Conservation (phyloP, 2,329 filamentous ascomycete species). For the Colletotrichum incanum region DNA sequence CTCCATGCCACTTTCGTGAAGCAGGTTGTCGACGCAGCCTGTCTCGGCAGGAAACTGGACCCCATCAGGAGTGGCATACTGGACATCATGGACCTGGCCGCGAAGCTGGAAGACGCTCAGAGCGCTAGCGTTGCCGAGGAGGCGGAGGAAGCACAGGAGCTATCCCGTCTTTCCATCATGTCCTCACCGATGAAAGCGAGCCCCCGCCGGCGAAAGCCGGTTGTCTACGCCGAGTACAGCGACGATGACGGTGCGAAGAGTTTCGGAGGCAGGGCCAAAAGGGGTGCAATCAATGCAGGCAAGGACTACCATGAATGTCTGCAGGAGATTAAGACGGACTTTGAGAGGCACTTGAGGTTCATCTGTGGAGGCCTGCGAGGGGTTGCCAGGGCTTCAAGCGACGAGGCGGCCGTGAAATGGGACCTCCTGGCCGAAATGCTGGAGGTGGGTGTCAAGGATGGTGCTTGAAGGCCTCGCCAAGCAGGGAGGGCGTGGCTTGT, state of each 20-base stretch:
- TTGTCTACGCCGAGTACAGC: conserved; percentile 48
- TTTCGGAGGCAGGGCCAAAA: conserved; percentile 25
- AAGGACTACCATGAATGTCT: conserved; percentile 68
- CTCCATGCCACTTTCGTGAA: conserved; percentile 77
- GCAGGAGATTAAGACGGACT: conserved; percentile 71
- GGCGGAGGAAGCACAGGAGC: conserved; percentile 56
- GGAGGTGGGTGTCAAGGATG: conserved; percentile 65
- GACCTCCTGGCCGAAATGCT: conserved; percentile 87
- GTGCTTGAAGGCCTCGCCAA: conserved; percentile 25
- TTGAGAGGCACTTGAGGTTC: conserved; percentile 78
- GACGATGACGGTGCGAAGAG: conserved; percentile 57
- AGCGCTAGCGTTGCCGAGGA: conserved; percentile 55
- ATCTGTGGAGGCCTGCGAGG: conserved; percentile 81
- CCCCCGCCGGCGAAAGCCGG: conserved; percentile 43
- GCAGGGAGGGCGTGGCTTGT: conserved; percentile 12
- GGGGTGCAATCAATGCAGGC: conserved; percentile 43
- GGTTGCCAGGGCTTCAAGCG: conserved; percentile 81
- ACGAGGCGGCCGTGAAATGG: conserved; percentile 75
- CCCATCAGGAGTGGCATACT: conserved; percentile 82
- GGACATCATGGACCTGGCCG: conserved; percentile 82
- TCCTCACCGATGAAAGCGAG: conserved; percentile 51
- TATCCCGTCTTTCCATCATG: conserved; percentile 57
- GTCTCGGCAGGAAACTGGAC: conserved; percentile 77
- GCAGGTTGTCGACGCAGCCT: conserved; percentile 76
- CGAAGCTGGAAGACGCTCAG: conserved; percentile 77